Evolutionary conservation across 2,329 filamentous ascomycete genomes (phyloP).

Genomic region (Cladosporium sp.): DNA sequence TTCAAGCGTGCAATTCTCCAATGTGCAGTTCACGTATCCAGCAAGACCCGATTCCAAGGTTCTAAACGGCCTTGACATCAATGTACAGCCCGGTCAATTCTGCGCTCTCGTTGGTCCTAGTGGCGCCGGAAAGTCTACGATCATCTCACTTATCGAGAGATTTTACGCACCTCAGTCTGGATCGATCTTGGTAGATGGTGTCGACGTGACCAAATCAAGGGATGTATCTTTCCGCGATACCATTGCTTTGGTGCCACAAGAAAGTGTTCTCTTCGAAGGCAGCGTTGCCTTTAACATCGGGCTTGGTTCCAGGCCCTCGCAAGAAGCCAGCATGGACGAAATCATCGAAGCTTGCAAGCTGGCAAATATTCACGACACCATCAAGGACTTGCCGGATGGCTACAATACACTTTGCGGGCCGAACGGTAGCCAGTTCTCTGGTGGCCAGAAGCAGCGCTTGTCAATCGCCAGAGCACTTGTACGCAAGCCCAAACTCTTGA

Average conservation of each 20-base stretch:
- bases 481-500: conserved; percentile 83
- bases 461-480: conserved; percentile 89
- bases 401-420: conserved; percentile 96
- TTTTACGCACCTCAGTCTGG: conserved; percentile 91
- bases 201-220: conserved; percentile 76
- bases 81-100: conserved; percentile 60
- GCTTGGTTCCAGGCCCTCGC: conserved; percentile 69
- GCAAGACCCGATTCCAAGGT: conserved; percentile 38
- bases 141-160: conserved; percentile 86
- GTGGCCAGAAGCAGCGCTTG: conserved; percentile 95
- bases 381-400: conserved; percentile 73
- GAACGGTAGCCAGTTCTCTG: conserved; percentile 84
- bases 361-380: conserved; percentile 93
- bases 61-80: conserved; percentile 35
- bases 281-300: conserved; percentile 87
- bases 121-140: conserved; percentile 87
- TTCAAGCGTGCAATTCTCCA: conserved; percentile 24
- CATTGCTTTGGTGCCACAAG: conserved; percentile 88
- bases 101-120: conserved; percentile 92
- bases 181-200: conserved; percentile 73
- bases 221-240: conserved; percentile 88
- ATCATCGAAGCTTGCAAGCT: conserved; percentile 79
- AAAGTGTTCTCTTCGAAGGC: conserved; percentile 84
- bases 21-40: conserved; percentile 43
- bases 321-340: conserved; percentile 65